A percentile compares a stretch with the other conserved stretches of the same genome.
Conservation (phyloP, 768 basidiomycete genomes). For the Podaxis sp. region DNA sequence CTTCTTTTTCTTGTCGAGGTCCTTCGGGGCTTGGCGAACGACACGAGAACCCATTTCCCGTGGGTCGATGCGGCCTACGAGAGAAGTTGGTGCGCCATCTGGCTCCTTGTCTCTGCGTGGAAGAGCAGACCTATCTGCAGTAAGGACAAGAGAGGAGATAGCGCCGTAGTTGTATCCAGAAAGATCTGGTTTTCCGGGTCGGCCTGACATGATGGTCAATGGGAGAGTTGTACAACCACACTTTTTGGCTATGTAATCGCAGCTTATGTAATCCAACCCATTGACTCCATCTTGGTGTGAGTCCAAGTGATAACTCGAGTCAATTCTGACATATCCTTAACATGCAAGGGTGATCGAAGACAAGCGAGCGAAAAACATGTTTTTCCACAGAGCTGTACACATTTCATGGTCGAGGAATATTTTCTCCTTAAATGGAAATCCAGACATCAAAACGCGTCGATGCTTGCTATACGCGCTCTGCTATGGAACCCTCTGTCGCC, state of each 20-base stretch:
- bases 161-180: conserved; percentile 96
- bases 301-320: background rate
- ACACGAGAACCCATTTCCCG: conserved; percentile 94
- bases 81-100: conserved; percentile 92
- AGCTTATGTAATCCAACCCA: background rate
- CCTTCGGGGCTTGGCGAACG: conserved; percentile 78
- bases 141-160: conserved; percentile 92
- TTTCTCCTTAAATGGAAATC: too few relatives aligned
- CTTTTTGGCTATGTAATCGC: background rate
- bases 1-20: conserved; percentile 92
- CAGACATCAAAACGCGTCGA: background rate
- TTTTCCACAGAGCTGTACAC: too few relatives aligned
- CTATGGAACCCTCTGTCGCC: background rate
- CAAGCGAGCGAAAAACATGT: too few relatives aligned
- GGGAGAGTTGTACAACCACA: background rate
- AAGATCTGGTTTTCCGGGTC: conserved; percentile 66
- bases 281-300: background rate
- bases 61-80: conserved; percentile 87
- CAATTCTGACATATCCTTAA: background rate
- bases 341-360: background rate
- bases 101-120: conserved; percentile 93
- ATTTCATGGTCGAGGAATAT: too few relatives aligned
- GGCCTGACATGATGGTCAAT: conserved; percentile 30
- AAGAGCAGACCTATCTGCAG: conserved; percentile 80
- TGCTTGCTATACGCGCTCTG: background rate